These are phyloP conservation scores for Malassezia nana DNA, from an alignment of 1,284 basidiomycete species.

Conservation along the genomic window DNA sequence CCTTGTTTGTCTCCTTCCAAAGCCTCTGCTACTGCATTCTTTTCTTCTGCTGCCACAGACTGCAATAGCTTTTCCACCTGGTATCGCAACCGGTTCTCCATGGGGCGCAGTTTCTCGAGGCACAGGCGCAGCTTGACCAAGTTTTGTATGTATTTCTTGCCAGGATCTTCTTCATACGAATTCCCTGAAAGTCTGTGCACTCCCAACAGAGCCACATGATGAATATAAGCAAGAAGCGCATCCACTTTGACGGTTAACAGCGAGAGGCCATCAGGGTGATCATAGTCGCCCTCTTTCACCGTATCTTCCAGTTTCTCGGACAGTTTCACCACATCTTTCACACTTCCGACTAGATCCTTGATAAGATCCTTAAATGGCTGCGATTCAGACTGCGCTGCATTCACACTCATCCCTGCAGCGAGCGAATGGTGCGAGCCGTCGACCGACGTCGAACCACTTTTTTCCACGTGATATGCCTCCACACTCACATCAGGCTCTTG, in stretches of 20 bases:
- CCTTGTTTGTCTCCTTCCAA: conserved; percentile 38
- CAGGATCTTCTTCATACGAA: conserved; percentile 18
- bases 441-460: neutral
- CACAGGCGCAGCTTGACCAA: conserved; percentile 34
- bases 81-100: conserved; percentile 81
- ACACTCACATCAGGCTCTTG: too few species aligned
- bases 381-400: neutral
- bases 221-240: conserved; percentile 73
- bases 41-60: conserved; percentile 24
- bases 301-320: conserved; percentile 2
- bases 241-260: conserved; percentile 80
- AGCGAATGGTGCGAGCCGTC: too few species aligned
- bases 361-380: neutral
- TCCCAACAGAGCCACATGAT: conserved; percentile 62
- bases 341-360: neutral
- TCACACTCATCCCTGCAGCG: neutral
- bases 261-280: conserved; percentile 64
- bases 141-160: conserved; percentile 23
- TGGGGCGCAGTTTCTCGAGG: conserved; percentile 51
- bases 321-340: neutral
- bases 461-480: conserved; percentile 9
- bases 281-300: conserved; percentile 7
- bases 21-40: neutral
- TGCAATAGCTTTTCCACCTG: conserved; percentile 72
- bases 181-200: conserved; percentile 28